These are phyloP conservation scores for Osmanthus fragrans DNA, from an alignment of 257 asterid species.

Conservation along the genomic window DNA sequence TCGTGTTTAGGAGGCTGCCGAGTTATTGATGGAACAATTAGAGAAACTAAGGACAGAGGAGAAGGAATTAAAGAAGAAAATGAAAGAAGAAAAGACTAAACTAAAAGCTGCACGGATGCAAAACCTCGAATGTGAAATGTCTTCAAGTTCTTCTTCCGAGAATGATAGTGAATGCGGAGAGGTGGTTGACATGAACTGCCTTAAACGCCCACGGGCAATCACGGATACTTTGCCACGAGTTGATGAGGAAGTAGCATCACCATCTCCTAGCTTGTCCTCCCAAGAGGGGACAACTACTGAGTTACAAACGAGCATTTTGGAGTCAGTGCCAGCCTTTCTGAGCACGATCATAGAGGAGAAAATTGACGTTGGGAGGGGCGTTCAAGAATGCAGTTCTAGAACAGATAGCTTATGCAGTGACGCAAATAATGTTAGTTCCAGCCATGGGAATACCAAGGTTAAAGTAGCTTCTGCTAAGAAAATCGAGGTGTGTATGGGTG, in stretches of 20 bases:
- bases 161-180: conserved; percentile 72
- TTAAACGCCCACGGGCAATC: conserved; percentile 15
- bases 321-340: neutral
- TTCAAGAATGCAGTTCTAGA: conserved; percentile 20
- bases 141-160: conserved; percentile 57
- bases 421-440: neutral
- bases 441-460: neutral
- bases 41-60: conserved; percentile 49
- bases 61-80: conserved; percentile 43
- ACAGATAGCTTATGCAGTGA: neutral
- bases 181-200: conserved; percentile 35
- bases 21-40: conserved; percentile 47
- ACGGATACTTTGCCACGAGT: conserved; percentile 19
- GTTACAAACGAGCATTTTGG: neutral
- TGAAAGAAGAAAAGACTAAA: conserved; percentile 49
- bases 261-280: conserved; percentile 7
- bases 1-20: conserved; percentile 35
- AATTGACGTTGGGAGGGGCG: neutral
- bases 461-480: conserved; percentile 31
- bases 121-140: conserved; percentile 22
- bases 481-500: conserved; percentile 88
- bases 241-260: conserved; percentile 19
- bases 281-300: neutral
- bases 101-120: conserved; percentile 30
- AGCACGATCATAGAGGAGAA: neutral